phyloP scores from a whole-genome alignment of 164 flowering plant species.

The Kingdonia uniflora region DNA sequence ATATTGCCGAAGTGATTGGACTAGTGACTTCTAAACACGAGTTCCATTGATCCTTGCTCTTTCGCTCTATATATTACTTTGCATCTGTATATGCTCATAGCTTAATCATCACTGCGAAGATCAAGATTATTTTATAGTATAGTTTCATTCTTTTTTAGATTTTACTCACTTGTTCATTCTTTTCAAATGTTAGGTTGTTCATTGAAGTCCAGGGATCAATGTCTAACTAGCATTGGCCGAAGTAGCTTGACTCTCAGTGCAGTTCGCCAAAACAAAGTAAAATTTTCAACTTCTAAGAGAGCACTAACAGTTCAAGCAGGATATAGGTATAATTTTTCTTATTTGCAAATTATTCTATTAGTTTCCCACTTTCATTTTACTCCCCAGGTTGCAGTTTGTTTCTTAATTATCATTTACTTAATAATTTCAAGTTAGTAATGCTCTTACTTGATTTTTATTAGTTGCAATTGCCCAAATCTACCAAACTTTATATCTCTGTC shows the following conservation, averaged over 20 bases:
- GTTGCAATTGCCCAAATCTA: neutral
- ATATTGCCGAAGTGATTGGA: too few relatives aligned
- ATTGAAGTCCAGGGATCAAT: constrained; percentile 27
- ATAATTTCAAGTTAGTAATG: neutral
- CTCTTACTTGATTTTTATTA: neutral
- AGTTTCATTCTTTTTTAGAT: neutral
- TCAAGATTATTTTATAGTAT: neutral
- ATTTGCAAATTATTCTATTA: neutral
- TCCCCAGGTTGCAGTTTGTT: too few relatives aligned
- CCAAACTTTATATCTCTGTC: too few relatives aligned
- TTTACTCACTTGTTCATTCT: too few relatives aligned
- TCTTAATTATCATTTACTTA: too few relatives aligned
- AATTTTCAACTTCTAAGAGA: constrained; percentile 20
- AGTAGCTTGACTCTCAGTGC: constrained; percentile 25
- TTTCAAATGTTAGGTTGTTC: constrained; percentile 20
- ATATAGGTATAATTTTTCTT: constrained; percentile 28
- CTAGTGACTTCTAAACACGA: too few relatives aligned
- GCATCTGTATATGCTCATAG: too few relatives aligned
- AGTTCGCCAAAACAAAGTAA: constrained; percentile 14
- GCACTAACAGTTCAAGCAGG: constrained; percentile 38
- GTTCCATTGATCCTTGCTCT: too few relatives aligned
- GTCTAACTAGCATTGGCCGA: neutral
- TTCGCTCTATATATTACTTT: too few relatives aligned
- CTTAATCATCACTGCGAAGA: neutral
- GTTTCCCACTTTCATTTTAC: too few relatives aligned